Percentiles rank a stretch among this genome's conserved stretches.
Evolutionary conservation across 164 flowering plant species (phyloP).

Genomic region (Piper betle): DNA sequence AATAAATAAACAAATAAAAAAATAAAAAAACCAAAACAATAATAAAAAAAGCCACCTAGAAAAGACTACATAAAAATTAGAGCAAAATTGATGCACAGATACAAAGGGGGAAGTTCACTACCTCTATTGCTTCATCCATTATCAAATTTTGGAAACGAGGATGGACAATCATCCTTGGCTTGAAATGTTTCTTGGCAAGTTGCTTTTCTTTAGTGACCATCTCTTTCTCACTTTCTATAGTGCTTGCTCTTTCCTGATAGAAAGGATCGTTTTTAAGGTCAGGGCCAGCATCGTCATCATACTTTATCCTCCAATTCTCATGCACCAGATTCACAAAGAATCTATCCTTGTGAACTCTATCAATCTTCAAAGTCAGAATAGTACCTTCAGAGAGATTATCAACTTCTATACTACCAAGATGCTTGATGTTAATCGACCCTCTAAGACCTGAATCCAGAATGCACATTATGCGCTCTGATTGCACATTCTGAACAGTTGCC

Average conservation of each 20-base stretch:
- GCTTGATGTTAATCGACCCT: conserved; percentile 58
- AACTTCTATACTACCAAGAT: conserved; percentile 15
- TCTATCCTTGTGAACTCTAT: conserved; percentile 53
- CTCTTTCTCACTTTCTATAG: conserved; percentile 43
- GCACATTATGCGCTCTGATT: conserved; percentile 49
- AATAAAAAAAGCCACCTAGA: not conserved
- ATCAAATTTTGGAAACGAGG: conserved; percentile 88
- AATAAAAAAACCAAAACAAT: no score
- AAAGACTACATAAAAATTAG: not conserved
- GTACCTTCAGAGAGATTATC: conserved; percentile 37
- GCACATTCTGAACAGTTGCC: conserved; percentile 78
- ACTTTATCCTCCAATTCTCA: conserved; percentile 55
- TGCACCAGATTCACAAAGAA: conserved; percentile 57
- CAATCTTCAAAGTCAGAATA: conserved; percentile 65
- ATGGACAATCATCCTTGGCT: conserved; percentile 92
- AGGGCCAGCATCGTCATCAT: conserved; percentile 4
- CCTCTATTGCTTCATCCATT: conserved; percentile 87
- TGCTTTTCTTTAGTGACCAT: conserved; percentile 82
- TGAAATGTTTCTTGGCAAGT: conserved; percentile 78
- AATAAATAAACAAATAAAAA: no score
- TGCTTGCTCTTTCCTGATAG: conserved; percentile 60
- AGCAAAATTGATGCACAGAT: not conserved
- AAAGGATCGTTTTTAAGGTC: conserved; percentile 42
- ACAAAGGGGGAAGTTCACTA: conserved; percentile 6
- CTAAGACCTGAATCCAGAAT: conserved; percentile 80